Conservation (phyloP, 495 filamentous ascomycete genomes). For the Darksidea phi region DNA sequence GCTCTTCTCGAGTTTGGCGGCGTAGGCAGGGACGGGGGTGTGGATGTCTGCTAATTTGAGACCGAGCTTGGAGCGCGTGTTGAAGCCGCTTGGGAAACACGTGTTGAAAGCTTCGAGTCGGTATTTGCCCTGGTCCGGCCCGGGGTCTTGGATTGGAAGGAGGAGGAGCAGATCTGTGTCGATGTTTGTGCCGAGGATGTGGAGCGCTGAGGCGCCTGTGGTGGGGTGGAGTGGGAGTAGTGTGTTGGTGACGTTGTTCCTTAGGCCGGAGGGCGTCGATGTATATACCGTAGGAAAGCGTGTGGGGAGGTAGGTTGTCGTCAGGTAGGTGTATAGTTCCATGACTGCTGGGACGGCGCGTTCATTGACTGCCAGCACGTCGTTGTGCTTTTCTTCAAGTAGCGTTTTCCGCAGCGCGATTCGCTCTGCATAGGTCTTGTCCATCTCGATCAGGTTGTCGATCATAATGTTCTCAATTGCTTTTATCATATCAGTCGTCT, state of each 20-base stretch:
- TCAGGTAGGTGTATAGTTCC: conserved; percentile 67
- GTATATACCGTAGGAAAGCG: conserved; percentile 66
- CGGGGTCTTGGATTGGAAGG: conserved; percentile 50
- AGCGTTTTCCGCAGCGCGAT: conserved; percentile 55
- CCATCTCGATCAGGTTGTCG: conserved; percentile 64
- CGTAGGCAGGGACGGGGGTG: conserved; percentile 54
- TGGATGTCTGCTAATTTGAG: conserved; percentile 66
- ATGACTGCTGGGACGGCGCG: conserved; percentile 50
- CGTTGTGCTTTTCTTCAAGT: conserved; percentile 48
- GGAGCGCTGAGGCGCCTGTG: conserved; percentile 42
- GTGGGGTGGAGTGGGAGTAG: conserved; percentile 46
- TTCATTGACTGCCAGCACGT: conserved; percentile 49
- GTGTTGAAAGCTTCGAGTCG: conserved; percentile 64
- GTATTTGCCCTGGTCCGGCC: conserved; percentile 53
- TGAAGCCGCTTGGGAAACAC: conserved; percentile 73
- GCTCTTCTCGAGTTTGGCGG: conserved; percentile 65
- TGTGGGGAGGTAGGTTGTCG: conserved; percentile 61
- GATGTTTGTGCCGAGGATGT: conserved; percentile 57
- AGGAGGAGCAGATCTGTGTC: conserved; percentile 80
- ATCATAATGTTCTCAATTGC: conserved; percentile 54
- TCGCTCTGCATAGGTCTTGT: conserved; percentile 61
- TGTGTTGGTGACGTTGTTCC: conserved; percentile 48
- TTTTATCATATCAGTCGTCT: conserved; percentile 34
- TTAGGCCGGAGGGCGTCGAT: conserved; percentile 33
- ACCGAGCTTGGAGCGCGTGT: conserved; percentile 62